Evolutionary conservation across 495 filamentous ascomycete genomes (phyloP), one percentile per base, ranked within the genome.

Genomic region (Cercophora samala): DNA sequence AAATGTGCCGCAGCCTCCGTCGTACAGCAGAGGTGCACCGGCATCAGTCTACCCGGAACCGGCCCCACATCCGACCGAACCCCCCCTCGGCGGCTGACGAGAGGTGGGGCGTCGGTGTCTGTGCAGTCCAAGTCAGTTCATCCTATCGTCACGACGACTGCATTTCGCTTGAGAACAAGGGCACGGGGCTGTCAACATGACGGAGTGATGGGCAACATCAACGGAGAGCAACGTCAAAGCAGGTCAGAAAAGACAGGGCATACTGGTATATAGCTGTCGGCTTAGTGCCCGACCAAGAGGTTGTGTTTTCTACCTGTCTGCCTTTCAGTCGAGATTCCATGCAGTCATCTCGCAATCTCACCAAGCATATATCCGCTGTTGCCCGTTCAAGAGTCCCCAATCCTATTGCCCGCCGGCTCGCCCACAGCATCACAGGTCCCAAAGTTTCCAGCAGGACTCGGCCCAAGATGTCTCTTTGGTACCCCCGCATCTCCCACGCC

Each of bases 401-500:
- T 17, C 15, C 9, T 13, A 46, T 9, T 46, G 13, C 37, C 15
- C 37, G 37, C 8, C 8, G 37, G 15, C 15, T 46, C 37, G 37
- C 37, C 5, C 37, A 46, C 13, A 46, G 13, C 2, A 11, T 46
- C 15, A 46, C 37, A 0, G 37, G 37, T 17, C 37, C 37, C 37
- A 46, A 13, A 9, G 13, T 46, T 9, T 46, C 37, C 5, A 46
- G 11, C 37, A 46, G 37, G 13, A 46, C 37, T 46, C 13, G 3
- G 52, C 13, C 5, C 65, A 70, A 66, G 25, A 76, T 74, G 74
- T 74, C 74, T 58, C 68, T 74, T 63, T 74, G 65, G 64, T 26
- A 68, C 58, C 70, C 73, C 11, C 68, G 61, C 70, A 51, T 46
- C 65, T 66, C 55, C 19, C 55, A 59, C 66, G 46, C 22, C 55